phyloP scores from a whole-genome alignment of 257 asterid genomes.

The Marsdenia floribunda region DNA sequence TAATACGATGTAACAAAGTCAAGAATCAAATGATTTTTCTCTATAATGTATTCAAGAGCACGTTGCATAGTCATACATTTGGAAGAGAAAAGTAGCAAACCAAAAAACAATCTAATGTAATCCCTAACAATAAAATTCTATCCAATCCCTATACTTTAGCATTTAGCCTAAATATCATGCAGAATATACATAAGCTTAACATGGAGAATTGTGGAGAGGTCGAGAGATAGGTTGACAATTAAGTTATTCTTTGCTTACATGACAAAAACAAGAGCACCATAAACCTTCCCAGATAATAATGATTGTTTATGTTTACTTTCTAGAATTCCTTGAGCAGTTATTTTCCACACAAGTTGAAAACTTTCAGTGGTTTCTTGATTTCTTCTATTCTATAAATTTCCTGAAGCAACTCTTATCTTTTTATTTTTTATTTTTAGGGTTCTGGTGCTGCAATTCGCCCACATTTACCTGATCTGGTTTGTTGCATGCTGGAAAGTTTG shows the following conservation, averaged over 20 bases:
- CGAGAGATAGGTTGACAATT: neutral
- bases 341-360: neutral
- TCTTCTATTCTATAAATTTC: neutral
- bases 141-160: too few relatives aligned
- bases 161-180: too few relatives aligned
- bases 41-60: too few relatives aligned
- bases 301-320: neutral
- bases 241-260: neutral
- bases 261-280: neutral
- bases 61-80: too few relatives aligned
- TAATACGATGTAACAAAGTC: too few relatives aligned
- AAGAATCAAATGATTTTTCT: too few relatives aligned
- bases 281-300: neutral
- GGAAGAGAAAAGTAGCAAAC: too few relatives aligned
- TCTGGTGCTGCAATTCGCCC: slow-evolving; percentile 93
- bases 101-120: too few relatives aligned
- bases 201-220: too few relatives aligned
- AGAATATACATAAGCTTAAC: too few relatives aligned
- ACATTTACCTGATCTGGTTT: slow-evolving; percentile 81
- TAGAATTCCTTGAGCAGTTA: neutral
- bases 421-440: slow-evolving; percentile 45
- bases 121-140: too few relatives aligned
- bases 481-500: slow-evolving; percentile 98
- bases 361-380: neutral
- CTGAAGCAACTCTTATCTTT: neutral